These are phyloP conservation scores for Trichosporon ovoides DNA, from an alignment of 1,284 basidiomycete genomes.

Conservation along the genomic window DNA sequence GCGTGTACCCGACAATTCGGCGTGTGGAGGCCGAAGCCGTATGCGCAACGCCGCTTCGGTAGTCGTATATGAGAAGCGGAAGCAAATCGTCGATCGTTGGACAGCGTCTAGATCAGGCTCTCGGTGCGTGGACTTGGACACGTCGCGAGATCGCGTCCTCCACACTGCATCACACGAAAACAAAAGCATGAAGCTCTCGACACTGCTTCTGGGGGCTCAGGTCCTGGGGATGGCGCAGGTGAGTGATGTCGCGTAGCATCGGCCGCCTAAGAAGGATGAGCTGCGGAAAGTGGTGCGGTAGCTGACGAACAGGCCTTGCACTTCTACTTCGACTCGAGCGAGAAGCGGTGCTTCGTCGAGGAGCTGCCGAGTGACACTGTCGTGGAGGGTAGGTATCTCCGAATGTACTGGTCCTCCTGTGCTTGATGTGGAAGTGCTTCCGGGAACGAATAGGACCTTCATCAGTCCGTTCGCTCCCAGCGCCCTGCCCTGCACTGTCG, in stretches of 20 bases:
- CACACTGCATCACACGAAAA: neutral
- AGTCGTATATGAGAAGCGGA: neutral
- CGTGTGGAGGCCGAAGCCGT: too few species aligned
- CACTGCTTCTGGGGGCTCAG: neutral
- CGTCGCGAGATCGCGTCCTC: neutral
- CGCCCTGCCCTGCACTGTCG: too few species aligned
- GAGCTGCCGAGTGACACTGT: conserved; percentile 95
- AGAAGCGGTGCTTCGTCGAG: conserved; percentile 91
- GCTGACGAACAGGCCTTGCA: conserved; percentile 59
- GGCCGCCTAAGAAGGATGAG: neutral
- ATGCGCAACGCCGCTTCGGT: too few species aligned
- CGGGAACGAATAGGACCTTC: neutral
- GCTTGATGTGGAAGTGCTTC: neutral
- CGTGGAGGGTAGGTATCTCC: conserved; percentile 70
- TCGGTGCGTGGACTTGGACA: neutral
- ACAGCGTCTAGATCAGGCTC: too few species aligned
- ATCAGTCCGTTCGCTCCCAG: too few species aligned
- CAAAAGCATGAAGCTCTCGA: neutral
- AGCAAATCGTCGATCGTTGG: conserved; percentile 2
- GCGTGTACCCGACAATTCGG: too few species aligned
- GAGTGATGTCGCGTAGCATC: neutral
- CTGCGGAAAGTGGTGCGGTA: too few species aligned
- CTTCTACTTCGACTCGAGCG: conserved; percentile 87
- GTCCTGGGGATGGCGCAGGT: neutral
- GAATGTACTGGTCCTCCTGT: neutral